Evolutionary conservation across 805 yeast genomes (phyloP).

Genomic region (Myxozyma kluyveri): DNA sequence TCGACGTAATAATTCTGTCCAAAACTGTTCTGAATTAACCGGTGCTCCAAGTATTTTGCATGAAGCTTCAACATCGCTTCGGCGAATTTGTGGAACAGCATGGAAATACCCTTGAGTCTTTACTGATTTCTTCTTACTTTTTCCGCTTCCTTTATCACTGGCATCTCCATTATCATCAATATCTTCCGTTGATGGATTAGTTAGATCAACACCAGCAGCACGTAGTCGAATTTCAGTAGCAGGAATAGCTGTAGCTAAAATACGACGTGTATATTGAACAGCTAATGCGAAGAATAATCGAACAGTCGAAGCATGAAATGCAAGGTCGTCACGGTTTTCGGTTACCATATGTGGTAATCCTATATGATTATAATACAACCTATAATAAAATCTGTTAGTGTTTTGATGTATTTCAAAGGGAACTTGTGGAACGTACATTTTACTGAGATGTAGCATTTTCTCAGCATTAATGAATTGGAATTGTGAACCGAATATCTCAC

Average conservation of each 20-base stretch:
- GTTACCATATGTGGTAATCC: neutral
- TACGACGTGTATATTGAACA: neutral
- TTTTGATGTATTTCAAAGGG: neutral
- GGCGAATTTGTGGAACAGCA: too few species aligned
- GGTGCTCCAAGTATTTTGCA: too few species aligned
- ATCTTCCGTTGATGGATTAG: too few species aligned
- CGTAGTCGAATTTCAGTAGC: neutral
- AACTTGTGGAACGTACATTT: conserved; percentile 3
- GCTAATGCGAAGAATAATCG: neutral
- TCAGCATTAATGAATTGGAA: conserved; percentile 16
- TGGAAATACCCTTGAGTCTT: too few species aligned
- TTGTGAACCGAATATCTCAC: neutral
- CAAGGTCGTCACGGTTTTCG: neutral
- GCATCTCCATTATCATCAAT: too few species aligned
- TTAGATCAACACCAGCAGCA: too few species aligned
- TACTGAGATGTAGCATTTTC: conserved; percentile 14
- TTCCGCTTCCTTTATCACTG: too few species aligned
- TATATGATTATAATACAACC: neutral
- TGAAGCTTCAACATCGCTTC: too few species aligned
- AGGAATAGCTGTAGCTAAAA: neutral
- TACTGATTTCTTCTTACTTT: too few species aligned
- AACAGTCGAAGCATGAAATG: neutral
- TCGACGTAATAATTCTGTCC: too few species aligned
- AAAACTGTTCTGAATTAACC: too few species aligned
- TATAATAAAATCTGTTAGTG: too few species aligned